Conservation (phyloP, 148 eudicot genomes). For the Selenicereus undatus region DNA sequence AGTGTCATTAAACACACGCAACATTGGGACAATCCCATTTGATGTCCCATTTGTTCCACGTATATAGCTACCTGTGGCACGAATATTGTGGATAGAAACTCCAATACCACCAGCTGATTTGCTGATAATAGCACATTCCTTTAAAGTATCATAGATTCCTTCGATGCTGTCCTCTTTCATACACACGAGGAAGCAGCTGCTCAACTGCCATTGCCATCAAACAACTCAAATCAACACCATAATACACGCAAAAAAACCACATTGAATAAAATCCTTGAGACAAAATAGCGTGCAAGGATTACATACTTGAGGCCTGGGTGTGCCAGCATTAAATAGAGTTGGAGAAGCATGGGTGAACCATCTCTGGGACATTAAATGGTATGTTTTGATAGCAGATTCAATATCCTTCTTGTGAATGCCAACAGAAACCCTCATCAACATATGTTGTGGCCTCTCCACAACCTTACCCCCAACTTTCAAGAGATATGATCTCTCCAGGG, state of each 20-base stretch:
- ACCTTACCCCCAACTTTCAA: conserved; percentile 70
- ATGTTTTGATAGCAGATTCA: conserved; percentile 73
- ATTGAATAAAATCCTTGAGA: too few relatives aligned
- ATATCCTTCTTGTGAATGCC: conserved; percentile 95
- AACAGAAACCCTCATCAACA: conserved; percentile 95
- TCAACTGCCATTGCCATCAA: conserved; percentile 54
- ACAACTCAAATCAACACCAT: conserved; percentile 5
- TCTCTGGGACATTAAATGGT: conserved; percentile 91
- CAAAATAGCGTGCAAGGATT: not conserved
- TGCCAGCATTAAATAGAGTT: conserved; percentile 91
- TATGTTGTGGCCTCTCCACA: conserved; percentile 95
- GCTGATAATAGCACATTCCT: conserved; percentile 96
- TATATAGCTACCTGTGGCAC: conserved; percentile 94
- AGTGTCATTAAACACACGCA: conserved; percentile 93
- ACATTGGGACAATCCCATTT: conserved; percentile 96
- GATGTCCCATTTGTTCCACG: conserved; percentile 98
- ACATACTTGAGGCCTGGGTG: conserved; percentile 90
- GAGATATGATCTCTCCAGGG: conserved; percentile 93
- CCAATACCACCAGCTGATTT: conserved; percentile 99
- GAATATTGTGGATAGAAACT: conserved; percentile 82
- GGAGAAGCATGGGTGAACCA: conserved; percentile 99
- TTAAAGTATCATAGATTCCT: conserved; percentile 86
- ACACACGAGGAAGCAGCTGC: conserved; percentile 92
- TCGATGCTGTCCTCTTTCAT: conserved; percentile 97
- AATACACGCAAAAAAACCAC: not conserved